Base-by-base conservation (phyloP, 805 yeast genomes). In the Citeromyces matritensis region DNA sequence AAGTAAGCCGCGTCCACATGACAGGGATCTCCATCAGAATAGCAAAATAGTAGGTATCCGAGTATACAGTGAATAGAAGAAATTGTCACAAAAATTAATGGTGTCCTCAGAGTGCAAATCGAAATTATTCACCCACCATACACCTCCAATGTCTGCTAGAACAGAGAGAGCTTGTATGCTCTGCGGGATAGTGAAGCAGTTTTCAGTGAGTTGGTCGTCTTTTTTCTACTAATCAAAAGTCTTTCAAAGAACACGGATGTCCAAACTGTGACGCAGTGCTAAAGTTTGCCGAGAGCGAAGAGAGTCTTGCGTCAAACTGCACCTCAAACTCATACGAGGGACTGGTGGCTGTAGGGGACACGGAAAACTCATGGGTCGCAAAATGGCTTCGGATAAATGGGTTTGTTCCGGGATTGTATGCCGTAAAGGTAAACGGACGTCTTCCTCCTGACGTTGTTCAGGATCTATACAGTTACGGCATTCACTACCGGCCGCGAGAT, bases 261-360 rank as follows among this genome's bases (percentile, higher is more conserved):
- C 97, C 98, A 9, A 88, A 88, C 62, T 88, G 98, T 58, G 97
- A 84, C 46, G 74, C 86, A 33, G 72, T 88, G 19, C 65, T 88
- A 45, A 85, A 80, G 41, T 73, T 67, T 45, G 48, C 48, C 14
- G 78, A 73, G 45, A 76, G 76, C 37, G 95, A 91, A 45, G 94
- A 85, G 32, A 73, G 79, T 12, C 70, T 83, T 24, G 80, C 81
- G 31, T 79, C 76, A 48, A 95, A 85, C 47, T 84, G 95, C 53
- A 91, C 97, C 5, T 84, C 95, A 12, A 97, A 97, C 26, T 73
- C 95, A 1, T 88, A 85, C 49, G 98, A 88, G 59, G 98, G 98
- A 0, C 60, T 82, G 23, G 94, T 88, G 4, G 95, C 96, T 2
- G 64, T 84, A 39, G 84, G 93, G 30, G 85, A 79, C 37, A 84